Evolutionary conservation across 768 basidiomycete genomes (phyloP).

Genomic region (Kwoniella sp.): DNA sequence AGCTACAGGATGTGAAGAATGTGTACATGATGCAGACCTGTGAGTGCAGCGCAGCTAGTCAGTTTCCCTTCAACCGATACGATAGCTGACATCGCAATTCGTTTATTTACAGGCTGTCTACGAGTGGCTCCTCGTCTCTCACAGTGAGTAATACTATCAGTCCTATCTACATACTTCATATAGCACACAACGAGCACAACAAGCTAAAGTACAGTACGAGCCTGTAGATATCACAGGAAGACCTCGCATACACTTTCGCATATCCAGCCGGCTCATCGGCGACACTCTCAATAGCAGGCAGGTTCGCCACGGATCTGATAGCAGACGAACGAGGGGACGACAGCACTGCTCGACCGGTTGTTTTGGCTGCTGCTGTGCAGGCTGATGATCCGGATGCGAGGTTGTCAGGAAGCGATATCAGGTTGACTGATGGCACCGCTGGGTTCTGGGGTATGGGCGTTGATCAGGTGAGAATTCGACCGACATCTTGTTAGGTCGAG

Average conservation of each 20-base stretch:
- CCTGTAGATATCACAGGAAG: constrained; percentile 19
- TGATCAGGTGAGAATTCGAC: constrained; percentile 48
- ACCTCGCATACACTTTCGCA: constrained; percentile 30
- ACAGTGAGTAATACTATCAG: constrained; percentile 36
- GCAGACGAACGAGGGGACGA: constrained; percentile 26
- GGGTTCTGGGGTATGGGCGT: constrained; percentile 53
- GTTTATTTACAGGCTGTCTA: neutral
- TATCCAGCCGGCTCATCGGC: constrained; percentile 32
- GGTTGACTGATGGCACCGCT: constrained; percentile 31
- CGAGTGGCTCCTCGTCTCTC: constrained; percentile 24
- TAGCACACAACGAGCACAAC: too few species aligned
- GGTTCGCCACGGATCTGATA: constrained; percentile 19
- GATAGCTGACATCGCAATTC: neutral
- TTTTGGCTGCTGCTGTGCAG: constrained; percentile 21
- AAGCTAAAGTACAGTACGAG: too few species aligned
- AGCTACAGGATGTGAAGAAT: constrained; percentile 30
- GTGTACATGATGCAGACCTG: constrained; percentile 26
- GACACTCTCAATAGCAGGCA: constrained; percentile 25
- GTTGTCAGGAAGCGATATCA: constrained; percentile 17
- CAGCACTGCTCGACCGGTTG: constrained; percentile 22
- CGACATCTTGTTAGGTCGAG: too few species aligned
- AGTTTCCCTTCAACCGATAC: neutral
- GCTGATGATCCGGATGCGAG: constrained; percentile 15
- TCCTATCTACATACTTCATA: too few species aligned
- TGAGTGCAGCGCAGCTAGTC: constrained; percentile 11